Evolutionary conservation across 1,139 yeast species (phyloP), one percentile per base, ranked within the genome.

Genomic region (Geotrichum histeridarum): DNA sequence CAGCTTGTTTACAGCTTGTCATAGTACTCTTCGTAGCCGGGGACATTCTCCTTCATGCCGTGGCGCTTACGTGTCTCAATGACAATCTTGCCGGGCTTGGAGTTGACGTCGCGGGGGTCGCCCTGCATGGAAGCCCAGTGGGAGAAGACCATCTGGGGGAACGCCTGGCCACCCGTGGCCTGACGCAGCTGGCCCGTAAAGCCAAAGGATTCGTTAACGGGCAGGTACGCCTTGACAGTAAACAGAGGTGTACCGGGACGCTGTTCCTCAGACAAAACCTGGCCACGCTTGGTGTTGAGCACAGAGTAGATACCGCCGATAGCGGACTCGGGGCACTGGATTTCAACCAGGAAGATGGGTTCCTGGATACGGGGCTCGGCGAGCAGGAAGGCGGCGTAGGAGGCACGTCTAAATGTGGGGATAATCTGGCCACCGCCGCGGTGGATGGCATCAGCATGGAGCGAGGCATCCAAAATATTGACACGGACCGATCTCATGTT

Each of bases 131-230:
- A 77, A 66, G 89, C 81, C 98, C 98, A 93, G 78, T 93, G 99
- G 77, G 91, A 98, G 79, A 93, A 93, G 78, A 93, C 93, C 95
- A 93, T 84, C 82, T 91, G 98, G 80, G 99, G 99, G 98, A 93
- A 93, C 77, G 99, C 99, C 84, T 93, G 99, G 79, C 99, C 99
- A 86, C 97, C 97, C 73, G 99, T 93, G 73, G 98, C 96, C 82
- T 91, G 97, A 84, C 99, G 90, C 76, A 93, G 86, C 74, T 90
- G 96, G 81, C 95, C 93, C 71, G 96, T 86, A 96, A 93, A 93
- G 86, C 99, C 99, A 85, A 93, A 93, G 60, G 99, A 93, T 83
- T 93, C 99, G 81, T 93, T 93, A 72, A 93, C 98, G 77, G 99
- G 99, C 80, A 91, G 82, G 95, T 89, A 87, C 71, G 98, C 98